Conservation (phyloP, 23 red algal genomes). For the Gracilaria caudata region DNA sequence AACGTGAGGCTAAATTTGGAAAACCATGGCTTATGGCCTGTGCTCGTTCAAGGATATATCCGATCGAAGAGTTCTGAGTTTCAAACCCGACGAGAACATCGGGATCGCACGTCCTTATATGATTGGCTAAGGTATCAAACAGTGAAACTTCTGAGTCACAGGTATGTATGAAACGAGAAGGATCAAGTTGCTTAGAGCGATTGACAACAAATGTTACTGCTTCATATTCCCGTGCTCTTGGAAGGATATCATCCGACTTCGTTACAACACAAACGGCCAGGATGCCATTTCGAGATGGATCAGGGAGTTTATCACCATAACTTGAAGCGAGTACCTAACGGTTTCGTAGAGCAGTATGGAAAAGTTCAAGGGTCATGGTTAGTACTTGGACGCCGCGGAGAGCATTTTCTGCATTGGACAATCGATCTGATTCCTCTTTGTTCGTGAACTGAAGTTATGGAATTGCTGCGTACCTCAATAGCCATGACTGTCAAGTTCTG, state of each 20-base stretch:
- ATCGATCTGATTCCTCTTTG: not conserved
- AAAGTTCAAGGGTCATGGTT: not conserved
- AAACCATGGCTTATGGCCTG: constrained; percentile 61
- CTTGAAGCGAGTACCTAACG: constrained; percentile 53
- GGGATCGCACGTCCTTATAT: constrained; percentile 59
- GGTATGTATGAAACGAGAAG: constrained; percentile 15
- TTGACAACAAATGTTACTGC: constrained; percentile 41
- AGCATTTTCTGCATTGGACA: no score
- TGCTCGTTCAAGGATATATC: constrained; percentile 88
- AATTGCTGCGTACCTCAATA: constrained; percentile 53
- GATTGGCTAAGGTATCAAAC: constrained; percentile 34
- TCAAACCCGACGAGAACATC: constrained; percentile 90
- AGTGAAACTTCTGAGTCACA: constrained; percentile 56
- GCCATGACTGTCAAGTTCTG: constrained; percentile 60
- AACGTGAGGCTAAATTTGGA: constrained; percentile 36
- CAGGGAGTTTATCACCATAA: constrained; percentile 59
- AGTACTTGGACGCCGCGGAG: not conserved
- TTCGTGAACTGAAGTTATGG: not conserved
- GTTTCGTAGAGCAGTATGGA: not conserved
- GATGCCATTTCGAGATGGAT: constrained; percentile 51
- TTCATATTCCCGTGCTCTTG: not conserved
- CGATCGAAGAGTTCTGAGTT: constrained; percentile 69
- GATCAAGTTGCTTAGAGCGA: not conserved
- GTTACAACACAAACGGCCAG: constrained; percentile 42
- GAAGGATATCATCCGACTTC: constrained; percentile 25